phyloP scores from a whole-genome alignment of 495 filamentous ascomycete genomes.

The Penicillium turbatum region DNA sequence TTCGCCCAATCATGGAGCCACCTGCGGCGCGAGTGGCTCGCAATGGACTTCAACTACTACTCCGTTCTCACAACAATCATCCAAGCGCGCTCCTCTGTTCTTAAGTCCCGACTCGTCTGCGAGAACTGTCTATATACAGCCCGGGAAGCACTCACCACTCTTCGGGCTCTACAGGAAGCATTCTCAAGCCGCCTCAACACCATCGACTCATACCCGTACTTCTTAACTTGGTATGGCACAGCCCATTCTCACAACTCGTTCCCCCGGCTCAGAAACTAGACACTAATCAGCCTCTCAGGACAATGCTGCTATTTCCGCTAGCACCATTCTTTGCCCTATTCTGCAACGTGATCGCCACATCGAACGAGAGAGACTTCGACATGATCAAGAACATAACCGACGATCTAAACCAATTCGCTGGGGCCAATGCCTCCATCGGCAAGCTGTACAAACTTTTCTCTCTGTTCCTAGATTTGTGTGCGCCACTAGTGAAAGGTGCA shows the following conservation, averaged over 20 bases:
- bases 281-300: slow-evolving; percentile 15
- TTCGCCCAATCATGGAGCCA: slow-evolving; percentile 16
- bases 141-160: slow-evolving; percentile 22
- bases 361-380: slow-evolving; percentile 27
- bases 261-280: too few species aligned
- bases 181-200: slow-evolving; percentile 16
- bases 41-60: slow-evolving; percentile 32
- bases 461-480: slow-evolving; percentile 28
- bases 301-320: slow-evolving; percentile 29
- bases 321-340: slow-evolving; percentile 34
- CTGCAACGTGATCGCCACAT: slow-evolving; percentile 32
- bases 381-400: slow-evolving; percentile 29
- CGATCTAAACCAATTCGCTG: slow-evolving; percentile 25
- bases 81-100: slow-evolving; percentile 21
- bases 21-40: slow-evolving; percentile 25
- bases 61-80: slow-evolving; percentile 25
- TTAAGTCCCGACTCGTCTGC: slow-evolving; percentile 23
- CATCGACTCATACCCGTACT: slow-evolving; percentile 27
- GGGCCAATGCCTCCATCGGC: slow-evolving; percentile 22
- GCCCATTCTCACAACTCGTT: not conserved
- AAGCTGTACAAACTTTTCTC: slow-evolving; percentile 29
- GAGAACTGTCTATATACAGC: slow-evolving; percentile 29
- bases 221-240: slow-evolving; percentile 26
- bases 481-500: slow-evolving; percentile 17
- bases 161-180: slow-evolving; percentile 22